A percentile compares a stretch with the other conserved stretches of the same genome.
phyloP scores from a whole-genome alignment of 257 asterid genomes.

The Craterostigma plantagineum region DNA sequence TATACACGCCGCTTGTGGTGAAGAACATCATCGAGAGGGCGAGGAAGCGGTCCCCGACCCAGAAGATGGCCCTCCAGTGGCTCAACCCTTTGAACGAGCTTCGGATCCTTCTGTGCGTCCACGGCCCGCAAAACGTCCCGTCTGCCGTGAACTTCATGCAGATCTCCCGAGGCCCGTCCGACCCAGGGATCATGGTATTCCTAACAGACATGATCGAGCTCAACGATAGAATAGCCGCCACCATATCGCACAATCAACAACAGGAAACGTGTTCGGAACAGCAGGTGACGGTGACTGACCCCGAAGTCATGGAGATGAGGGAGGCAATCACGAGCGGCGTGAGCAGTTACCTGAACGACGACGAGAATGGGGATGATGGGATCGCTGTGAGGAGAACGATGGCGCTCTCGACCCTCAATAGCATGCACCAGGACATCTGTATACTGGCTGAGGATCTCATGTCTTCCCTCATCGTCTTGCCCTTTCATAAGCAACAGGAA shows the following conservation, averaged over 20 bases:
- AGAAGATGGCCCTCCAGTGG: conserved; percentile 84
- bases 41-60: conserved; percentile 58
- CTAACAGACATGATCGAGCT: conserved; percentile 70
- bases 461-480: conserved; percentile 50
- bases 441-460: conserved; percentile 59
- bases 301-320: conserved; percentile 41
- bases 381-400: conserved; percentile 36
- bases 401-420: conserved; percentile 54
- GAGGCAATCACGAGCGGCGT: conserved; percentile 28
- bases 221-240: conserved; percentile 58
- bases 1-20: conserved; percentile 57
- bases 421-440: conserved; percentile 72
- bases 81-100: conserved; percentile 35
- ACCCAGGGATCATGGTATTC: conserved; percentile 60
- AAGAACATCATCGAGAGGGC: conserved; percentile 61
- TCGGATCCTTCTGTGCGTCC: conserved; percentile 46
- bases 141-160: conserved; percentile 52
- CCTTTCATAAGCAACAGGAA: conserved; percentile 70
- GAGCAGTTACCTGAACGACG: conserved; percentile 18
- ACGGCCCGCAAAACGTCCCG: conserved; percentile 24
- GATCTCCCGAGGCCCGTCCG: conserved; percentile 43
- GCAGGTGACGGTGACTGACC: conserved; percentile 50
- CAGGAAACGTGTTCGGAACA: too few species aligned
- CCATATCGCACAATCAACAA: conserved; percentile 38
- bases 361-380: conserved; percentile 56